phyloP scores from a whole-genome alignment of 192 early-diverging fungal species.

The Podila clonocystis region DNA sequence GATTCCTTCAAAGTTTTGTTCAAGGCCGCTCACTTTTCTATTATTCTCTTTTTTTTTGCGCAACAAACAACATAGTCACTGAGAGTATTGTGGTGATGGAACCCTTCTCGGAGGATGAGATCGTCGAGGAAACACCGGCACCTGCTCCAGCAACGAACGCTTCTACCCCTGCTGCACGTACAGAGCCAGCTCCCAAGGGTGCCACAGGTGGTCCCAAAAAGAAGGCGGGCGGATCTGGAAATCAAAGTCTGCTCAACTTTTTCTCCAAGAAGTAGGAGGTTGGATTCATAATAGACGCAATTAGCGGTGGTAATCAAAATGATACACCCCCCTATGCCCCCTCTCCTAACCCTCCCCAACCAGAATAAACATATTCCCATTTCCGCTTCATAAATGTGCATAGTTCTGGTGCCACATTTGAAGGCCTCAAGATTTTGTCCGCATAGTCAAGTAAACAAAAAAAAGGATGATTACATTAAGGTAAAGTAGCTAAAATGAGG shows the following conservation, averaged over 20 bases:
- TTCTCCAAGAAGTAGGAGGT: conserved; percentile 12
- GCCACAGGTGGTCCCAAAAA: conserved; percentile 16
- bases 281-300: neutral
- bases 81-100: conserved; percentile 32
- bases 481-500: no score
- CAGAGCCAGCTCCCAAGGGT: neutral
- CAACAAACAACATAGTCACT: conserved; percentile 22
- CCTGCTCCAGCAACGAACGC: neutral
- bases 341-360: no score
- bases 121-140: conserved; percentile 9
- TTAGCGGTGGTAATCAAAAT: neutral
- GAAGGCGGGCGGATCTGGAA: conserved; percentile 30
- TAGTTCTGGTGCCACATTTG: no score
- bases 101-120: conserved; percentile 34
- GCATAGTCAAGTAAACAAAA: neutral
- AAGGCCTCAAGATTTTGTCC: no score
- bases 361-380: no score
- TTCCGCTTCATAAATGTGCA: no score
- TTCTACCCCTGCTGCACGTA: neutral
- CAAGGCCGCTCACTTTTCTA: neutral
- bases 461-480: neutral
- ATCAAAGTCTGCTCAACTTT: conserved; percentile 49
- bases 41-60: neutral
- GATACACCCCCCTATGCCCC: no score
- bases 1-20: neutral